Conservation (phyloP, 495 filamentous ascomycete genomes). For the Physcia stellaris region DNA sequence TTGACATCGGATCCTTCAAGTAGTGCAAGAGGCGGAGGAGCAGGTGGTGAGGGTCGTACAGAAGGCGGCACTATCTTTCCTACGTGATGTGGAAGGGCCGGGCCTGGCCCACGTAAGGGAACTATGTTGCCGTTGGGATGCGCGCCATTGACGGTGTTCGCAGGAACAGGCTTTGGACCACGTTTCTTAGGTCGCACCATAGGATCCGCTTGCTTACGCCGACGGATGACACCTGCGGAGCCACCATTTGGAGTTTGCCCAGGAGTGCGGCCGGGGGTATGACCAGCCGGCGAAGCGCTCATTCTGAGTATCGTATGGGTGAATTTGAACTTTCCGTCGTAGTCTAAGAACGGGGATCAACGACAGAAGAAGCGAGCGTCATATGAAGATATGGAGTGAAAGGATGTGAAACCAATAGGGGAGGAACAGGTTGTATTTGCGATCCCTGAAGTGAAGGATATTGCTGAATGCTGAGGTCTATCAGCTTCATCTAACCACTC, state of each 20-base stretch:
- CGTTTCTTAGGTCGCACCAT: slow-evolving; percentile 53
- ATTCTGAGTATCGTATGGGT: too few species aligned
- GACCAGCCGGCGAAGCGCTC: slow-evolving; percentile 43
- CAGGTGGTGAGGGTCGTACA: slow-evolving; percentile 1
- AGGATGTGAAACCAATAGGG: too few species aligned
- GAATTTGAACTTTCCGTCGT: background rate
- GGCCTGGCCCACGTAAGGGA: slow-evolving; percentile 1
- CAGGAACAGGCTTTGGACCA: slow-evolving; percentile 17
- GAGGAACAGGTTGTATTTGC: too few species aligned
- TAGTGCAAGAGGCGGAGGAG: slow-evolving; percentile 9
- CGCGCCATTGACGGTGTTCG: too few species aligned
- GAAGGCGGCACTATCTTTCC: too few species aligned
- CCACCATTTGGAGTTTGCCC: slow-evolving; percentile 29
- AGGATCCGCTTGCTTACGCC: slow-evolving; percentile 47
- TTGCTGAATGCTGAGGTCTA: too few species aligned
- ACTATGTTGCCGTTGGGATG: slow-evolving; percentile 6
- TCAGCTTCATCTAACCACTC: too few species aligned
- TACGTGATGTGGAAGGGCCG: slow-evolving; percentile 10
- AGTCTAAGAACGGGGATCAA: background rate
- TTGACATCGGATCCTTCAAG: slow-evolving; percentile 25
- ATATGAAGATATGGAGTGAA: too few species aligned
- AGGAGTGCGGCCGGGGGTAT: slow-evolving; percentile 27
- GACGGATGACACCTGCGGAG: slow-evolving; percentile 24
- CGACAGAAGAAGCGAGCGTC: too few species aligned
- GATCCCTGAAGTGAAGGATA: too few species aligned